Base-by-base conservation (phyloP, 23 red algal species). In the Gracilariopsis chorda region DNA sequence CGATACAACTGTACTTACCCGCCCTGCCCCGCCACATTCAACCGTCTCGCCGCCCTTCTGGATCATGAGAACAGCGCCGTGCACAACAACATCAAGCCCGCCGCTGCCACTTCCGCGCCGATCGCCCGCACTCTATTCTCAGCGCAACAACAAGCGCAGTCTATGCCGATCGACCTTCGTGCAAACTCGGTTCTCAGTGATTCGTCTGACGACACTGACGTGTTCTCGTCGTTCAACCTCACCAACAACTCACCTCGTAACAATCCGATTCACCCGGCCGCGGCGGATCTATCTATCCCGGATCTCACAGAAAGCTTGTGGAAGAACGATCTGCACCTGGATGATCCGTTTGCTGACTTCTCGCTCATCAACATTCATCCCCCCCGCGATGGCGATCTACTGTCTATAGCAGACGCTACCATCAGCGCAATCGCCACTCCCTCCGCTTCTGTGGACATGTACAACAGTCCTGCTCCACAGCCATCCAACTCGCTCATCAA, bases 151-250 rank as follows among this genome's bases (percentile, higher is more conserved):
- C 34, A 71, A 4, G 44, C 35, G 10, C 46, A 86, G 10, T 17
- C 48, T 32, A 7, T 61, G 7, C 21, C 59, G 17, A 56, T 86
- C 24, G 82, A 86, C 49, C 41, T 86, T 61, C 59, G 60, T 13
- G 41, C 57, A 3, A 86, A 73, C 62, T 86, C 82, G 41, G 82
- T 86, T 13, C 82, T 86, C 46, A 86, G 58, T 55, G 82, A 69
- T 2, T 86, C 82, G 10, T 86, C 82, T 10, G 39, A 63, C 23
- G 78, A 83, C 3, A 71, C 58, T 36, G 82, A 86, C 29, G 82
- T 86, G 8, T 37, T 69, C 2, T 86, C 82, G 46, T n/a, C n/a
- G n/a, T n/a, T n/a, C n/a, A n/a, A n/a, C n/a, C 71, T 86, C 23
- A 86, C 82, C n/a, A 27, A 70, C 20, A 9, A 53, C 28, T 73